Base-by-base conservation (phyloP, 371 early-diverging fungal genomes). In the Syncephalastrum racemosum region DNA sequence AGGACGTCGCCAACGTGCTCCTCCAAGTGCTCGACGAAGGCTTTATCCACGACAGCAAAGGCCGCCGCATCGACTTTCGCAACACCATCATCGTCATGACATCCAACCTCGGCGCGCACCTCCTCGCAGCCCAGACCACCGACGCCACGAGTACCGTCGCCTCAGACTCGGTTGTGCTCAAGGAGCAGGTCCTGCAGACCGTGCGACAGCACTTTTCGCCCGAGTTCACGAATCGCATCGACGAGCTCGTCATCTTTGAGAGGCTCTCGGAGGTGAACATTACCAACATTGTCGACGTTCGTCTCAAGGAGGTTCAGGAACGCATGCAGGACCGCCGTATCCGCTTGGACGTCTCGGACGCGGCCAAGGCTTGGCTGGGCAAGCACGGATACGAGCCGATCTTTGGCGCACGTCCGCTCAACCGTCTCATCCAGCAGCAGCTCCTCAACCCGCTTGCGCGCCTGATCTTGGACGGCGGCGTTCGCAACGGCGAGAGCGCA, bases 11-110 rank as follows among this genome's bases (percentile, higher is more conserved):
- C 54, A 90, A 91, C 63, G 59, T 92, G 19, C 75, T 92, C 20
- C 75, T 92, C 31, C 93, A 92, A 65, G 85, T 98, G 0, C 81
- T 97, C 3, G 97, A 97, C 65, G 95, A 97, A 61, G 97, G 98
- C 18, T 83, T 88, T 42, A 69, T 96, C 53, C 93, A 92, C 27
- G 95, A 95, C 68, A 83, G 89, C 45, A 89, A 93, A 62, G 93
- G 95, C n/a, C 78, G 88, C 31, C 83, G 76, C 36, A 84, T 95
- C 41, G 91, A 95, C 70, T 97, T 95, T 73, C 84, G 89, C 16
- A 95, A 97, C 63, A 92, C 93, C 0, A 91, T 97, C 54, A 87
- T 97, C 53, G 90, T 97, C 58, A 92, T 95, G 90, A 97, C 96
- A 0, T 88, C 90, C 49, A 96, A 97, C 58, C 63, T 87, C 46